Conservation (phyloP, 352 stramenopile genomes). For the Blastocystis sp. region DNA sequence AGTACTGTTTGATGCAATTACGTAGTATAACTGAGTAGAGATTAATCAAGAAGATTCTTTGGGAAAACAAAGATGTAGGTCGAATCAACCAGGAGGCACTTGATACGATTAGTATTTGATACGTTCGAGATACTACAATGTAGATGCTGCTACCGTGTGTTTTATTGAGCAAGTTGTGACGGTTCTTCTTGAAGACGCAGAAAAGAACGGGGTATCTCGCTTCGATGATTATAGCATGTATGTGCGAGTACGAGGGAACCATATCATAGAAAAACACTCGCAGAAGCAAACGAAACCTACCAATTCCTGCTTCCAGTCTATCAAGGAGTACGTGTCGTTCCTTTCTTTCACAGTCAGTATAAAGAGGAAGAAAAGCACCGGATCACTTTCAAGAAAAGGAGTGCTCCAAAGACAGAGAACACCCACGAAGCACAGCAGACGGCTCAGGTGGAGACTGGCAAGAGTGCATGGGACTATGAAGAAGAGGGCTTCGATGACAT, state of each 20-base stretch:
- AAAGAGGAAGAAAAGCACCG: not conserved
- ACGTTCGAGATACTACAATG: not conserved
- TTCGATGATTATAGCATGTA: not conserved
- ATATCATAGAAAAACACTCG: not conserved
- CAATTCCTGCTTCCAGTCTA: not conserved
- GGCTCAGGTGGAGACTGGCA: not conserved
- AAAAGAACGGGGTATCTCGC: not conserved
- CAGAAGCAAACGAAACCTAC: not conserved
- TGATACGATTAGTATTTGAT: not conserved
- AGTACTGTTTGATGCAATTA: not conserved
- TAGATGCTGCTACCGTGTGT: not conserved
- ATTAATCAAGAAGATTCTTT: not conserved
- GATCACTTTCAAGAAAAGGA: not conserved
- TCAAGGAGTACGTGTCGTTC: not conserved
- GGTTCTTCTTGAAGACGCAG: not conserved
- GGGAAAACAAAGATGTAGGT: not conserved
- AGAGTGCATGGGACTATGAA: not conserved
- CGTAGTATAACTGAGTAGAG: not conserved
- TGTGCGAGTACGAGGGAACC: not conserved
- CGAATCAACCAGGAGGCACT: not conserved
- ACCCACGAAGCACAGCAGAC: not conserved
- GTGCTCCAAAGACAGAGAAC: not conserved
- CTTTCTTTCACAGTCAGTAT: not conserved
- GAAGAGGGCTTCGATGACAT: not conserved
- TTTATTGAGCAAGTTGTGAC: not conserved